Base-by-base conservation (phyloP, 352 stramenopile species). In the Hyaloperonospora brassicae region DNA sequence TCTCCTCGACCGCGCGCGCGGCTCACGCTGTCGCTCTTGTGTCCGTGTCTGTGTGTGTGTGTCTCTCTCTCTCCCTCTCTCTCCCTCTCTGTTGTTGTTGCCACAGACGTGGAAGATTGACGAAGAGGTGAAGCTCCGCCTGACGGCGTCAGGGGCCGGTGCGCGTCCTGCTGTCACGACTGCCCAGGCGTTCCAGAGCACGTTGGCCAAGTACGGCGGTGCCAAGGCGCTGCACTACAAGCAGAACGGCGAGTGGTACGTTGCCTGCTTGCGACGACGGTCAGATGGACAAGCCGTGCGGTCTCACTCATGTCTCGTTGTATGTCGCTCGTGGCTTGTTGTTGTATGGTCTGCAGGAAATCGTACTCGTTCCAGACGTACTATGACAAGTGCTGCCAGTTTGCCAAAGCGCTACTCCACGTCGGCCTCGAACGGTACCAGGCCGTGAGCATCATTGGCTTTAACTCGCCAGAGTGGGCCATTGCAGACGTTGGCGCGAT, bases 401-500 rank as follows among this genome's bases (percentile, higher is more conserved):
- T 95, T 56, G 86, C 76, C 59, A 95, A 95, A 67, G 67, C 63
- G 35, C 64, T 95, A 39, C 30, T 95, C 30, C 62, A 85, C 48
- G 40, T 92, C 17, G 84, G 83, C 3, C 49, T 95, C 0, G 57
- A 87, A 40, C 76, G 61, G 39, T 92, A 89, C 59, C 70, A 91
- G 49, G 79, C 70, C 52, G 84, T 96, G 41, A 86, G 70, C 61
- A 95, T 97, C 62, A 93, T 95, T 53, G 88, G 88, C 36, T 94
- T 94, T 66, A 97, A 96, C 71, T 82, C 82, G 50, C 86, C 86
- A 1, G 88, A 98, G 59, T 98, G 95, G 91, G 68, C 89, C 47
- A 89, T 98, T 54, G 71, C 93, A 22, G 79, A 97, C 50, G 62
- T 98, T 12, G 93, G 93, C 45, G 79, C 87, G 27, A 98, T 98